phyloP scores from a whole-genome alignment of 805 yeast genomes.

The Vanderwaltozyma verrucispora region DNA sequence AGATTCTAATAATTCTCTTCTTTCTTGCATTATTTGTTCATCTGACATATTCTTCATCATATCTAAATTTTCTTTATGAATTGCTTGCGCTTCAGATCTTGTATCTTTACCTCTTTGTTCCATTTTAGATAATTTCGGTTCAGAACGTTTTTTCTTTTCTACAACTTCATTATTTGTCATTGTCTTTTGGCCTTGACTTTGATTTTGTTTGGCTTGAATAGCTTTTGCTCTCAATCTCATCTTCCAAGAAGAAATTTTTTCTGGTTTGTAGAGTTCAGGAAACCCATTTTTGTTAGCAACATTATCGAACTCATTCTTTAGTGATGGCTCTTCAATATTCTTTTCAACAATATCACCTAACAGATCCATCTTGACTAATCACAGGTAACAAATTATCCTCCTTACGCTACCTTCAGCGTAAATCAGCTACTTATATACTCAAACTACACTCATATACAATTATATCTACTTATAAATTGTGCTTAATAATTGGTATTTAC shows the following conservation, averaged over 20 bases:
- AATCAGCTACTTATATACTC: no score
- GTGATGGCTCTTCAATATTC: conserved; percentile 30
- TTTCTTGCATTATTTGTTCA: conserved; percentile 54
- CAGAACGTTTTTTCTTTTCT: background rate
- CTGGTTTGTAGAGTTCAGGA: conserved; percentile 26
- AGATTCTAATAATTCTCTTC: conserved; percentile 52
- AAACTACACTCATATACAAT: no score
- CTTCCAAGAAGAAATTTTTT: conserved; percentile 42
- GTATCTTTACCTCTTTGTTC: background rate
- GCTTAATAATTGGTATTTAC: no score
- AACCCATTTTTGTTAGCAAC: conserved; percentile 16
- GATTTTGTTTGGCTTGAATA: background rate
- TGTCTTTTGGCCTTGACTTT: no score
- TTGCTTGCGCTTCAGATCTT: conserved; percentile 55
- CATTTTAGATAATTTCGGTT: background rate
- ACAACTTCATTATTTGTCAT: no score
- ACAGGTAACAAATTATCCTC: no score
- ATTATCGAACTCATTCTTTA: no score
- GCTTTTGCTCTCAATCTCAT: conserved; percentile 24
- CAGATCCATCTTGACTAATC: conserved; percentile 42
- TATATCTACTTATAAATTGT: no score
- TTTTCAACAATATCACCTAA: conserved; percentile 67
- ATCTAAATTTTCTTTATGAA: conserved; percentile 66
- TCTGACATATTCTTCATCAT: conserved; percentile 50
- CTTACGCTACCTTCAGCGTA: no score